A percentile compares a stretch with the other conserved stretches of the same genome.
Conservation (phyloP, 164 flowering plant genomes). For the Echeveria elegans region DNA sequence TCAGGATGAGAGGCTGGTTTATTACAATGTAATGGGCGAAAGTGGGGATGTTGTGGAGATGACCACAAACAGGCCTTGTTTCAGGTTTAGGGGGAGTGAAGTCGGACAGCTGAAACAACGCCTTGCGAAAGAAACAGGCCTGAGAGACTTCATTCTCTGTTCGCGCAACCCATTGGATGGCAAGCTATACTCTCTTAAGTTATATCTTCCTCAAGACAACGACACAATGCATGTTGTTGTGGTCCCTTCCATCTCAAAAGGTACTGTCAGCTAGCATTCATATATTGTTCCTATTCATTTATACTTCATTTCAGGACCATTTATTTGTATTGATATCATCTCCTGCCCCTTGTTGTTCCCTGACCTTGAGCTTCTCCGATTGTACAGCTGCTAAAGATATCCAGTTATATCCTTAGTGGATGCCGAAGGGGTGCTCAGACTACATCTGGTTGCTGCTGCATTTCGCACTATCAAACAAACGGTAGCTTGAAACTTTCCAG, state of each 20-base stretch:
- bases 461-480: too few relatives aligned
- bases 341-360: background rate
- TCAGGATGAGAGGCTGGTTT: conserved; percentile 33
- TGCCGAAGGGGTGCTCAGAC: too few relatives aligned
- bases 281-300: conserved; percentile 16
- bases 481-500: too few relatives aligned
- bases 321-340: too few relatives aligned
- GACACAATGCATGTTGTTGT: conserved; percentile 54
- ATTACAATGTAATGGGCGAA: conserved; percentile 37
- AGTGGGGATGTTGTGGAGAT: conserved; percentile 32
- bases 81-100: conserved; percentile 45
- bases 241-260: conserved; percentile 40
- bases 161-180: conserved; percentile 44
- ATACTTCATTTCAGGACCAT: background rate
- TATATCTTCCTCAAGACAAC: too few relatives aligned
- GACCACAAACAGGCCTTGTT: conserved; percentile 15
- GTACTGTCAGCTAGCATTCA: conserved; percentile 23
- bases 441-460: too few relatives aligned
- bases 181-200: conserved; percentile 46
- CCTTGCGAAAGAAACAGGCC: conserved; percentile 56
- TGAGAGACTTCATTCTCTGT: conserved; percentile 41
- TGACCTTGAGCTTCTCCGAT: background rate
- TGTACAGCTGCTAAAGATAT: background rate
- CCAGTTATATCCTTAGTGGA: background rate
- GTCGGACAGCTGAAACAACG: conserved; percentile 40